Evolutionary conservation across 2,329 filamentous ascomycete species (phyloP).

Genomic region (Aureobasidium sp.): DNA sequence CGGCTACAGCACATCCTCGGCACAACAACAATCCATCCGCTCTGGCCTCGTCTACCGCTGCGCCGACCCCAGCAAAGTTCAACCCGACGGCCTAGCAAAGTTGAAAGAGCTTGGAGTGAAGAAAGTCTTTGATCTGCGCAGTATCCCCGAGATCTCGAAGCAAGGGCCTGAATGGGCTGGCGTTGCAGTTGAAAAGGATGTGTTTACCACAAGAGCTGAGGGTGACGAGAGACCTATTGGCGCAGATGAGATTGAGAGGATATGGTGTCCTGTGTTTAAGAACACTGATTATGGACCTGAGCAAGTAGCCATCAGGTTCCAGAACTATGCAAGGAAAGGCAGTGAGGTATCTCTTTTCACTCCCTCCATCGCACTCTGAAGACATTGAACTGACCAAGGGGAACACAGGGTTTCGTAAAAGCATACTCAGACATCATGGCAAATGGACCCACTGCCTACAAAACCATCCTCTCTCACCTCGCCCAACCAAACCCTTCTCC

Average conservation of each 20-base stretch:
- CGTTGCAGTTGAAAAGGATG: conserved; percentile 21
- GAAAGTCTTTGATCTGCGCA: conserved; percentile 63
- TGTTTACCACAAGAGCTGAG: conserved; percentile 19
- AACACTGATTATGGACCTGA: conserved; percentile 57
- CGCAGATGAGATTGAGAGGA: conserved; percentile 42
- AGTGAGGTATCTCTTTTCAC: conserved; percentile 30
- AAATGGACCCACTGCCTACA: conserved; percentile 47
- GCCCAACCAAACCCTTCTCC: conserved; percentile 33
- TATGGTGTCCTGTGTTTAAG: conserved; percentile 59
- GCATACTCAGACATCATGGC: conserved; percentile 58
- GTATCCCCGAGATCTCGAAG: conserved; percentile 50
- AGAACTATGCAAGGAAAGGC: conserved; percentile 51
- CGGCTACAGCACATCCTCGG: conserved; percentile 39
- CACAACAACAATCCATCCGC: conserved; percentile 43
- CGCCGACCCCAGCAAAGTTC: conserved; percentile 57
- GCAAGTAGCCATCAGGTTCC: conserved; percentile 53
- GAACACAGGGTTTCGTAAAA: conserved; percentile 48
- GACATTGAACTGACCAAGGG: background rate
- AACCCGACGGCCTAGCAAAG: conserved; percentile 44
- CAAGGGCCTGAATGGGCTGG: conserved; percentile 30
- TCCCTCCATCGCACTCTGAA: background rate
- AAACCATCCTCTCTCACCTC: conserved; percentile 56
- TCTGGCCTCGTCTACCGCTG: conserved; percentile 57
- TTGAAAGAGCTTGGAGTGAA: conserved; percentile 52
- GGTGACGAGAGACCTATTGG: conserved; percentile 28